Base-by-base conservation (phyloP, 805 yeast genomes). In the Candida ponderosae region DNA sequence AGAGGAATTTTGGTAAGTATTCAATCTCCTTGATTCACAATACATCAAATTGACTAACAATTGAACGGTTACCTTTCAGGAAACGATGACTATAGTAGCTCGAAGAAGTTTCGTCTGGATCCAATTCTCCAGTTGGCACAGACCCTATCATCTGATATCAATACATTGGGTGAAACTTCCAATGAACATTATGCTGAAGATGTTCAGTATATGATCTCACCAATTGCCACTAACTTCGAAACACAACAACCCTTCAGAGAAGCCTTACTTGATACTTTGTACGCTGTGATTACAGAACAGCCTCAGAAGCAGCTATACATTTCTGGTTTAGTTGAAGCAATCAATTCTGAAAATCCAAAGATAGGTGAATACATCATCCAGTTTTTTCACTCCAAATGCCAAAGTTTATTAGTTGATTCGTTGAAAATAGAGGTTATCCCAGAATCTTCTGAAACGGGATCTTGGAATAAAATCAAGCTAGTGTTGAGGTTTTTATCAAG, bases 281-380 rank as follows among this genome's bases (percentile, higher is more conserved):
- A 72, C 38, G 85, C 95, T 3, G 72, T 84, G 32, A 68, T 81
- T 10, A 60, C 74, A 21, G 97, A 93, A 58, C 96, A 90, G 58
- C 97, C 99, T 0, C 95, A 89, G 44, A 93, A 89, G 56, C 73
- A 81, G 41, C 76, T 80, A 13, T 72, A 79, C n/a, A 59, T 90
- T 40, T 72, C 87, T 20, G 76, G 79, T 8, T 65, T 87, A 45
- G 62, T 88, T 5, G 70, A 80, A 50, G 64, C 79, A 18, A 77
- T 85, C 33, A 80, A 82, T 59, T 66, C 81, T 18, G 70, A 71
- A 40, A 77, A 76, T 56, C 70, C 74, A 27, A 63, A 72, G 29
- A 78, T 85, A 31, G 90, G 94, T 35, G 74, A 76, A 46, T 72
- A 74, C 35, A 72, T 85, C 11, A 59, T 86, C 18, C 88, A 81